A percentile compares a stretch with the other conserved stretches of the same genome.
Evolutionary conservation across 2,329 filamentous ascomycete genomes (phyloP).

Genomic region (Aspergillus hortae): DNA sequence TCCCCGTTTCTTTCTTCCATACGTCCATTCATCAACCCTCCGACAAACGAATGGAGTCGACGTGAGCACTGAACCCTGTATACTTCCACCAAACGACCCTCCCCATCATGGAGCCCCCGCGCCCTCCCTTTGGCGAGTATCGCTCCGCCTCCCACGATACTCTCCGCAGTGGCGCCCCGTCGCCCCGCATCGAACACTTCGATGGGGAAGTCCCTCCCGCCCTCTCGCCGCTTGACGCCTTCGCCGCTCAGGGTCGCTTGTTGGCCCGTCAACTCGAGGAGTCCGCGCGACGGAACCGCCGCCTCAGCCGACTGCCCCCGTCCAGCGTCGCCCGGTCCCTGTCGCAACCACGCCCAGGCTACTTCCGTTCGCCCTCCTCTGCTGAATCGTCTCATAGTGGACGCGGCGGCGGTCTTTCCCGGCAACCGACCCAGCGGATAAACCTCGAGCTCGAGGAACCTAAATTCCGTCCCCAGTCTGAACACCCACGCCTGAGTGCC

Average conservation of each 20-base stretch:
- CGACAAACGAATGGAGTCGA: background rate
- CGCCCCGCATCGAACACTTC: slow-evolving; percentile 68
- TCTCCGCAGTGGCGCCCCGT: slow-evolving; percentile 57
- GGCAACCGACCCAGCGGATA: slow-evolving; percentile 36
- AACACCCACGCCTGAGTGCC: slow-evolving; percentile 71
- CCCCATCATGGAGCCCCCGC: slow-evolving; percentile 47
- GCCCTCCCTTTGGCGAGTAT: slow-evolving; percentile 59
- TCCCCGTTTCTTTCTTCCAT: no score
- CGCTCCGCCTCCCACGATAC: slow-evolving; percentile 56
- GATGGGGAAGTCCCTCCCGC: slow-evolving; percentile 78
- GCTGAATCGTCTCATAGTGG: slow-evolving; percentile 41
- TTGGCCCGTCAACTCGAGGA: slow-evolving; percentile 85
- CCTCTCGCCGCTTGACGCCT: slow-evolving; percentile 90
- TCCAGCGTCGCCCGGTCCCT: slow-evolving; percentile 79
- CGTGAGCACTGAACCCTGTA: background rate
- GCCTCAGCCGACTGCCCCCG: slow-evolving; percentile 82
- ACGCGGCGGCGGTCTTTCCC: slow-evolving; percentile 19
- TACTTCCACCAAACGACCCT: background rate
- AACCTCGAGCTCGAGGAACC: slow-evolving; percentile 42
- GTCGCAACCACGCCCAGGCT: slow-evolving; percentile 71
- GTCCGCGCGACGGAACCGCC: slow-evolving; percentile 66
- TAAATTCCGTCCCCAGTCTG: slow-evolving; percentile 61
- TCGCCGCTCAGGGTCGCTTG: slow-evolving; percentile 84
- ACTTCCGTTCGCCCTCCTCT: slow-evolving; percentile 71
- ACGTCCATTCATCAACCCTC: no score